Evolutionary conservation across 352 stramenopile species (phyloP).

Genomic region (Aphanomyces cochlioides): DNA sequence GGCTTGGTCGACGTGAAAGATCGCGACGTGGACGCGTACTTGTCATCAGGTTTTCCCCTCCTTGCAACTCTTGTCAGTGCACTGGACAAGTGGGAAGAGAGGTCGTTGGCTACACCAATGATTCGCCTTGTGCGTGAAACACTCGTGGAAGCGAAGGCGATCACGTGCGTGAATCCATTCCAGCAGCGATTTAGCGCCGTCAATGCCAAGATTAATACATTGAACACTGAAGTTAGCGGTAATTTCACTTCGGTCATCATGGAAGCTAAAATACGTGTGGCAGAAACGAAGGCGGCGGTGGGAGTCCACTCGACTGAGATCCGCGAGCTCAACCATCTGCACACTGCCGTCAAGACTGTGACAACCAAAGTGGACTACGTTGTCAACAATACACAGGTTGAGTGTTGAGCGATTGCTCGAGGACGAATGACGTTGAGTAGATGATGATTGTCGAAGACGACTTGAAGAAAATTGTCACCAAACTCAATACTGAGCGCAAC

Average conservation of each 20-base stretch:
- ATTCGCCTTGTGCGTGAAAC: conserved; percentile 10
- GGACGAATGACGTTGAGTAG: background rate
- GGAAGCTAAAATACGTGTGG: background rate
- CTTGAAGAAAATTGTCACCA: conserved; percentile 5
- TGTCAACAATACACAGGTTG: conserved; percentile 20
- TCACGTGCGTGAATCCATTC: background rate
- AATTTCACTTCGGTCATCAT: background rate
- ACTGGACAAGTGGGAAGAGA: background rate
- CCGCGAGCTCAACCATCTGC: background rate
- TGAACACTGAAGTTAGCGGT: background rate
- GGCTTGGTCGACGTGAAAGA: conserved; percentile 8
- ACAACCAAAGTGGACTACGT: conserved; percentile 19
- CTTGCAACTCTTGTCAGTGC: background rate
- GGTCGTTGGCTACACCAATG: background rate
- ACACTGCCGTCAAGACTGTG: conserved; percentile 4
- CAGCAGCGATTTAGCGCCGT: background rate
- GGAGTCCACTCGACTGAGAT: background rate
- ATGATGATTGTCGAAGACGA: conserved; percentile 27
- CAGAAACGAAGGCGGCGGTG: conserved; percentile 2
- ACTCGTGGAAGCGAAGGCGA: conserved; percentile 1
- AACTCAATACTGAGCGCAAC: background rate
- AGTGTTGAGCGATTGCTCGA: background rate
- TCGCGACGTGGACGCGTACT: background rate
- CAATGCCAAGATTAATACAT: background rate
- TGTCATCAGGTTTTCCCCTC: background rate